Percentiles rank a stretch among this genome's conserved stretches.
Conservation (phyloP, 2,329 filamentous ascomycete genomes). For the Aspergillus sp. region DNA sequence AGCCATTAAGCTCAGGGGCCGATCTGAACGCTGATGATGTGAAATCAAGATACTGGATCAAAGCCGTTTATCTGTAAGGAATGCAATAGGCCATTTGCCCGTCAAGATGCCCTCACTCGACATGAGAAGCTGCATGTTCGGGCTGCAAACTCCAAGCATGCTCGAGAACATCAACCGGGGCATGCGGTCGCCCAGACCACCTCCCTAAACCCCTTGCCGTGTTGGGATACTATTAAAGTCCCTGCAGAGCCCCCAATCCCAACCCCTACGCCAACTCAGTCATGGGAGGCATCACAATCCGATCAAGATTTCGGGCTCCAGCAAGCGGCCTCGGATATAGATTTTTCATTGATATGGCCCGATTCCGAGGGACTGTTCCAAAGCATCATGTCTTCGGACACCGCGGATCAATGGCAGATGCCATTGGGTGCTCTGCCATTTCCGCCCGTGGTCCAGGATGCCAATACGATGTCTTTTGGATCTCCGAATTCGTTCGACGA, state of each 20-base stretch:
- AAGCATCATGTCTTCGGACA: conserved; percentile 43
- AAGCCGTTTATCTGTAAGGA: conserved; percentile 44
- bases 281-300: conserved; percentile 25
- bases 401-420: conserved; percentile 43
- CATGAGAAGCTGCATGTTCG: conserved; percentile 45
- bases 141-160: conserved; percentile 22
- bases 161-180: conserved; percentile 2
- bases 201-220: conserved; percentile 20
- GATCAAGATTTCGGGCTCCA: conserved; percentile 23
- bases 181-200: conserved; percentile 16
- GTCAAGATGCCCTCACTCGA: conserved; percentile 46
- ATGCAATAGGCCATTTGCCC: conserved; percentile 42
- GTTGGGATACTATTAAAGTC: conserved; percentile 26
- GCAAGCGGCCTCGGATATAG: conserved; percentile 31
- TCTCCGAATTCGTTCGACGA: conserved; percentile 40
- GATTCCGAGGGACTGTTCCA: conserved; percentile 48
- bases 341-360: conserved; percentile 47
- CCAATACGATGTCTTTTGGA: conserved; percentile 31
- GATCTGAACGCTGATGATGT: conserved; percentile 18
- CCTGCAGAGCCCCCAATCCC: conserved; percentile 18
- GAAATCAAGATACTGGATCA: conserved; percentile 37
- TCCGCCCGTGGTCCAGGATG: conserved; percentile 31
- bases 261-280: conserved; percentile 20
- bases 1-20: background rate
- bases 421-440: conserved; percentile 43